Evolutionary conservation across 805 yeast species (phyloP), one percentile per base, ranked within the genome.

Genomic region (Naumovozyma baii): DNA sequence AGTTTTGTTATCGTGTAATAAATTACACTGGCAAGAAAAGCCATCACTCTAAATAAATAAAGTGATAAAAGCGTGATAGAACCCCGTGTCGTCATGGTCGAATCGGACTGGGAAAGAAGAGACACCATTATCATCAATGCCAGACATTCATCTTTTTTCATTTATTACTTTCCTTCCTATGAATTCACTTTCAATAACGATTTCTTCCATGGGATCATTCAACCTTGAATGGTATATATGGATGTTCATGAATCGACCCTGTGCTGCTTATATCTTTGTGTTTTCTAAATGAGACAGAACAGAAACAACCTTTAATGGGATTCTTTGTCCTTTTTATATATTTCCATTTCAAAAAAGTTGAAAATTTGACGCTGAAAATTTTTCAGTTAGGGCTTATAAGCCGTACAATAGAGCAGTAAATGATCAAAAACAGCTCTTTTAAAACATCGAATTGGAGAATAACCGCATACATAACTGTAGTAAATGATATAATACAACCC

Each of bases 71-170:
- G 50, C 67, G 53, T 55, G 62, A 52, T 54, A 63, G 64, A 56
- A 53, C 55, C 73, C 86, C 87, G 72, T 76, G 78, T 82, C 88
- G 86, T 81, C 92, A 82, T 80, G 79, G 88, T 82, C 92, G 88
- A 76, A 67, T 77, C 84, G 73, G 84, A 80, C 84, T 76, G 83
- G 87, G 88, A 82, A 82, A 81, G 88, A 82, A 81, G 87, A 66
- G 69, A 76, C 83, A 66, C 66, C 71, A 61, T 55, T 64, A 52
- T 68, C 72, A 67, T 68, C 72, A 62, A 43, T 49, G 66, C 63
- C 26, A 22, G 26, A 22, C 10, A 22, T 7, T n/a, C n/a, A n/a
- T n/a, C n/a, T n/a, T n/a, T n/a, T n/a, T n/a, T n/a, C n/a, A n/a
- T n/a, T n/a, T n/a, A n/a, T n/a, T n/a, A n/a, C n/a, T n/a, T n/a